These are phyloP conservation scores for Penicillium sp. DNA, from an alignment of 2,329 filamentous ascomycete genomes.

Conservation along the genomic window DNA sequence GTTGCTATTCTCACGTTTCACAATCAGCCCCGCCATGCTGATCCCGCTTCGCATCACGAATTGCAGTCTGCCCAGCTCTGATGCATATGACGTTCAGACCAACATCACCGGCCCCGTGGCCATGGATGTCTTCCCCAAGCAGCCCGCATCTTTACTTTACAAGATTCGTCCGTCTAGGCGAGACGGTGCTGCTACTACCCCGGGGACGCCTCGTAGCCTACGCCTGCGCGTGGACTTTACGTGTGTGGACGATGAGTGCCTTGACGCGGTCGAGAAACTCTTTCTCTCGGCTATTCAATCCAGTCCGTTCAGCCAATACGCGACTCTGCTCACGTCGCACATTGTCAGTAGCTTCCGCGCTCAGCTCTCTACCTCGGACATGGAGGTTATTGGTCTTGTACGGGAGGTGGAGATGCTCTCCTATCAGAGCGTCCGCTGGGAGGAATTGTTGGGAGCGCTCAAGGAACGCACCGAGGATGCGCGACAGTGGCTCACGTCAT, in stretches of 20 bases:
- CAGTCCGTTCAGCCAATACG: constrained; percentile 51
- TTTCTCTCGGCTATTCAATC: constrained; percentile 52
- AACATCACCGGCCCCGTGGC: constrained; percentile 46
- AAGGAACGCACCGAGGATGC: constrained; percentile 49
- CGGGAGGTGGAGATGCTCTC: constrained; percentile 54
- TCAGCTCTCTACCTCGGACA: constrained; percentile 50
- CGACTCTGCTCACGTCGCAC: constrained; percentile 55
- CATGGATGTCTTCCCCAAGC: constrained; percentile 73
- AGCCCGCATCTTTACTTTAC: constrained; percentile 80
- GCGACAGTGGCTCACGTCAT: constrained; percentile 55
- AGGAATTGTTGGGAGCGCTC: constrained; percentile 54
- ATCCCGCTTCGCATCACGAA: constrained; percentile 74
- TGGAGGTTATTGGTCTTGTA: constrained; percentile 58
- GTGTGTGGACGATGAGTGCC: constrained; percentile 73
- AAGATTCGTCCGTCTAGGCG: constrained; percentile 59
- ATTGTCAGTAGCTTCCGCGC: constrained; percentile 51
- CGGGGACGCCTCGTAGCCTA: constrained; percentile 36
- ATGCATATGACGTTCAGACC: constrained; percentile 60
- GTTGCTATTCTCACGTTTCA: constrained; percentile 84
- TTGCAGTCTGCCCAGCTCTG: constrained; percentile 70
- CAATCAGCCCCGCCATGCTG: constrained; percentile 75
- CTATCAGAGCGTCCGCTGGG: constrained; percentile 59
- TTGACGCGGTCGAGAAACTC: constrained; percentile 47
- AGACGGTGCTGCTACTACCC: constrained; percentile 9
- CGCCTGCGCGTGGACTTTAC: constrained; percentile 73